Percentiles rank a stretch among this genome's conserved stretches.
These are phyloP conservation scores for Vaccinium vitisidaea DNA, from an alignment of 148 eudicot species.

Conservation along the genomic window DNA sequence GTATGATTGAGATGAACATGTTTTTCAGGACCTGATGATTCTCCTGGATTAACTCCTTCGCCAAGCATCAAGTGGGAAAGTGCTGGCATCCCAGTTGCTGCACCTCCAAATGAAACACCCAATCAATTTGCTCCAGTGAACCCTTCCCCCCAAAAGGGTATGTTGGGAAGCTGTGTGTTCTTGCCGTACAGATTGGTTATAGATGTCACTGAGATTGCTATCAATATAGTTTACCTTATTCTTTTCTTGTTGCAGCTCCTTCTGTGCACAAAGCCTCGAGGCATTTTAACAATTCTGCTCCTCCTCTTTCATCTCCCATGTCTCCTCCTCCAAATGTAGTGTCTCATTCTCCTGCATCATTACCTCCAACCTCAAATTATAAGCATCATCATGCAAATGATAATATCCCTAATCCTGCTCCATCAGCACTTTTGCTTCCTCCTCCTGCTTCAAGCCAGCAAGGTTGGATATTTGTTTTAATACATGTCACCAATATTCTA, in stretches of 20 bases:
- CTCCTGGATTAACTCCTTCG: slow-evolving; percentile 35
- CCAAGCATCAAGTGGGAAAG: slow-evolving; percentile 22
- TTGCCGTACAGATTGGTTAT: neutral
- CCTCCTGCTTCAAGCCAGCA: slow-evolving; percentile 25
- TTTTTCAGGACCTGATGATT: slow-evolving; percentile 26
- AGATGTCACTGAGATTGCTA: neutral
- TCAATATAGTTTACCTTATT: slow-evolving; percentile 1
- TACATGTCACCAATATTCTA: neutral
- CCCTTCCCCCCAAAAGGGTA: slow-evolving; percentile 29
- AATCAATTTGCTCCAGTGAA: slow-evolving; percentile 22
- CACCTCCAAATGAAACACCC: slow-evolving; percentile 29
- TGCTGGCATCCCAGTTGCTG: slow-evolving; percentile 32
- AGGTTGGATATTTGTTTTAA: slow-evolving; percentile 19
- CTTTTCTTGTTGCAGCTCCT: slow-evolving; percentile 34
- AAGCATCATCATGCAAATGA: slow-evolving; percentile 12
- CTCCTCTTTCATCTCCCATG: slow-evolving; percentile 28
- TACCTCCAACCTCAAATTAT: slow-evolving; percentile 35
- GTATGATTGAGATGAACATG: neutral
- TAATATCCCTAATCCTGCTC: slow-evolving; percentile 16
- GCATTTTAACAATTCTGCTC: slow-evolving; percentile 17
- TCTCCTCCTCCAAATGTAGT: slow-evolving; percentile 29
- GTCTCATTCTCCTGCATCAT: slow-evolving; percentile 34
- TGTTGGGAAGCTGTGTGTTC: neutral
- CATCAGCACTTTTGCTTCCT: slow-evolving; percentile 9
- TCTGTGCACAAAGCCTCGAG: slow-evolving; percentile 16